Evolutionary conservation across 1,284 basidiomycete genomes (phyloP), one percentile per base, ranked within the genome.

Genomic region (Pterula multifida): DNA sequence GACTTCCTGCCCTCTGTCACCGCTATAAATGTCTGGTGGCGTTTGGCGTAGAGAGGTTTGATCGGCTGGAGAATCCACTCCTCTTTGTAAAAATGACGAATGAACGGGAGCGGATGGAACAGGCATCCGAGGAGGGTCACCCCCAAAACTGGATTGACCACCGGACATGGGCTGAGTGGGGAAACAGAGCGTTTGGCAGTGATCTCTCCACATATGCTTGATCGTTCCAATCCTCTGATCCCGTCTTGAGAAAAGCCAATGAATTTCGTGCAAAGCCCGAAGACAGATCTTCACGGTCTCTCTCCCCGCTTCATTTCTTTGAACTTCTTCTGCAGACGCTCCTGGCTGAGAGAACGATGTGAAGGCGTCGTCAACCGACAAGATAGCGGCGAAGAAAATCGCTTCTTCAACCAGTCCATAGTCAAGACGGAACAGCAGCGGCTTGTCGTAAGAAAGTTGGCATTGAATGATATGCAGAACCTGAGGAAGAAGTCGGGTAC

Each of bases 1-100:
- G 39, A 17, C 21, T 22, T 42, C 39, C 17, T 42, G 39, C 4
- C 39, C 19, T n/a, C 9, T 4, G 17, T 42, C 39, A 4, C 21
- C n/a, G 39, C n/a, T 42, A 32, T 17, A 42, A 22, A 42, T 9
- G 9, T 42, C n/a, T 17, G 39, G 39, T 22, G 39, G 39, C 39
- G 39, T 42, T 42, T 42, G 39, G 39, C 39, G 39, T 22, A 42
- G 39, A 42, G 39, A 22, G 21, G 39, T 42, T n/a, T 42, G 39
- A n/a, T 22, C 39, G n/a, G 39, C 6, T 4, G 15, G 6, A 15
- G 9, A 9, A 4, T 42, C 39, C 9, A 42, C n/a, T 4, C 39
- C 39, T 42, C 39, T 9, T 17, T 42, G 39, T n/a, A 19, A 42
- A 22, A 19, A 42, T 9, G 39, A 19, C 39, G 39, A 9, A 4